Evolutionary conservation across 441 rosid species (phyloP), one percentile per base, ranked within the genome.

Genomic region (Adansonia madagascariensis): DNA sequence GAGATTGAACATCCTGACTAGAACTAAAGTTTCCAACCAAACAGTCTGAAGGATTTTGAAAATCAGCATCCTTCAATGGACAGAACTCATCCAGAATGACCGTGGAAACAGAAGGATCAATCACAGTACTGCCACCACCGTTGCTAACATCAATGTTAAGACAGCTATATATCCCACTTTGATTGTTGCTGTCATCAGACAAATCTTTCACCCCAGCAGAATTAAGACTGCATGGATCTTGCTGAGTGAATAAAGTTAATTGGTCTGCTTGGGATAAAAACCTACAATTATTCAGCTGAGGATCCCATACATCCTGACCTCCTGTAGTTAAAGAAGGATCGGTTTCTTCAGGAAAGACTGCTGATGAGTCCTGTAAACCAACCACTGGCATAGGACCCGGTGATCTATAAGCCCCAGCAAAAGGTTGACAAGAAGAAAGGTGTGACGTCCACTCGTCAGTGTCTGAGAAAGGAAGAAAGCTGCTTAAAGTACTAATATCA

Each of bases 1-100:
- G 98, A 59, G 98, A 94, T 84, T 94, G 98, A 65, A 94, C 91
- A 87, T 96, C 99, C 85, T 94, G 99, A 79, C 93, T 92, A 44
- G 89, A 82, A 82, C 88, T 89, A 70, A 89, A 88, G 78, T 86
- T 95, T 35, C 89, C 91, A 0, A 92, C 79, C 75, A 96, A 76
- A 81, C 94, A 91, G 74, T 87, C 90, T 17, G 98, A 80, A 78
- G 94, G 92, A 74, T 88, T 90, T 65, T 88, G 97, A 80, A 94
- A 91, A 80, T 86, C 91, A 4, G 87, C 81, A 68, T 89, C 97
- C 87, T 93, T 92, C 67, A 93, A 74, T 39, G 91, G 64, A 71
- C 97, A 93, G 24, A 91, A 88, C 41, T 91, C 98, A 72, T 91
- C 97, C 73, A 96, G 84, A 73, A 92, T 87, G 59, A 92, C 79